A percentile compares a stretch with the other conserved stretches of the same genome.
Evolutionary conservation across 495 filamentous ascomycete species (phyloP).

Genomic region (Hyaloscypha variabilis): DNA sequence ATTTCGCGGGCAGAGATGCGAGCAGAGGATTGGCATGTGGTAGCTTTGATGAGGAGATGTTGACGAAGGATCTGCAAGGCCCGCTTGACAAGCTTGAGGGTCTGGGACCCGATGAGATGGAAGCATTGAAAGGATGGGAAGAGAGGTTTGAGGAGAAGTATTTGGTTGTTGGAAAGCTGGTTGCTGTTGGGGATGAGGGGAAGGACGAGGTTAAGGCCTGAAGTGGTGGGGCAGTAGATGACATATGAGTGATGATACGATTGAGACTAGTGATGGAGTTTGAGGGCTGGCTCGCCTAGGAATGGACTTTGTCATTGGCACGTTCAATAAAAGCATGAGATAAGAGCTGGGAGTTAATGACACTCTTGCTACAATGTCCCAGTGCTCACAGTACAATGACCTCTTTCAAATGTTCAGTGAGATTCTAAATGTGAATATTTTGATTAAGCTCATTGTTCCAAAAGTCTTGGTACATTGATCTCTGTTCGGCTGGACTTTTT

Average conservation of each 20-base stretch:
- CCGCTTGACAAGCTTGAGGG: slow-evolving; percentile 83
- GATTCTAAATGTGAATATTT: neutral
- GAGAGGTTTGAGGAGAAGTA: slow-evolving; percentile 94
- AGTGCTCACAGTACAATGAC: neutral
- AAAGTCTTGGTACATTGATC: no score
- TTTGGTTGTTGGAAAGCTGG: slow-evolving; percentile 87
- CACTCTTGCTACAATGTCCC: neutral
- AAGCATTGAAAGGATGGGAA: slow-evolving; percentile 87
- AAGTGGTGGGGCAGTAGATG: neutral
- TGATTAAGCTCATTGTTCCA: no score
- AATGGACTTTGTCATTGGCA: neutral
- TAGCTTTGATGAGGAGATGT: slow-evolving; percentile 95
- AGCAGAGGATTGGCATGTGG: slow-evolving; percentile 85
- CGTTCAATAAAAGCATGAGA: neutral
- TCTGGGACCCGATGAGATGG: slow-evolving; percentile 75
- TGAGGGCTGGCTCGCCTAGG: neutral
- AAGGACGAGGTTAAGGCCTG: slow-evolving; percentile 52
- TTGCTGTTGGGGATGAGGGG: slow-evolving; percentile 57
- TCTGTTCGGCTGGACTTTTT: no score
- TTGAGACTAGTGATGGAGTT: neutral
- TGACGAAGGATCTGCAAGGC: slow-evolving; percentile 87
- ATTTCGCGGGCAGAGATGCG: slow-evolving; percentile 90
- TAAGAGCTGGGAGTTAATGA: neutral
- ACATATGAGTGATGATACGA: neutral
- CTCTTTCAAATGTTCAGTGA: neutral